Evolutionary conservation across 345 rosid species (phyloP).

Genomic region (Carallia pectinifolia): DNA sequence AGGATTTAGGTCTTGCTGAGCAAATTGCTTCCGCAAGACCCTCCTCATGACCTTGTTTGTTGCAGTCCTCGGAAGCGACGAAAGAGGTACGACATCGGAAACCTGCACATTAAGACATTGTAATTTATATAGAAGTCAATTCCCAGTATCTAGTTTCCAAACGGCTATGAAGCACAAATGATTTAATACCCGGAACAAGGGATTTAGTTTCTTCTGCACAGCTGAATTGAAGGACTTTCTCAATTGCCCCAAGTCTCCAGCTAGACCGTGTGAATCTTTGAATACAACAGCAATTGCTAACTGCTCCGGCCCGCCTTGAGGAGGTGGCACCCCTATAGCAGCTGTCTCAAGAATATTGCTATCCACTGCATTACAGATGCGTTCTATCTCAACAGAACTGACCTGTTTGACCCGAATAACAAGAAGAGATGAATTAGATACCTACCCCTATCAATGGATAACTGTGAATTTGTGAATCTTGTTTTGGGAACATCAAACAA

Average conservation of each 20-base stretch:
- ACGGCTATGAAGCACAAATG: neutral
- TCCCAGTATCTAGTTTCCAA: neutral
- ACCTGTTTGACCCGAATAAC: conserved; percentile 47
- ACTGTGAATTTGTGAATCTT: neutral
- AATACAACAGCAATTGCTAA: conserved; percentile 76
- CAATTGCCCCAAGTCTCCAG: conserved; percentile 47
- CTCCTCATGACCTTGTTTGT: conserved; percentile 95
- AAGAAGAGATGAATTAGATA: neutral
- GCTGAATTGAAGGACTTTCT: conserved; percentile 73
- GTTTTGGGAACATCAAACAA: no score
- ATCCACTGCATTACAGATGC: conserved; percentile 75
- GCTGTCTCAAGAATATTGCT: conserved; percentile 78
- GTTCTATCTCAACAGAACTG: conserved; percentile 85
- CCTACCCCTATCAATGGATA: neutral
- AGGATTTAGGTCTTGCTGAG: conserved; percentile 47
- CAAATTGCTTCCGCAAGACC: conserved; percentile 66
- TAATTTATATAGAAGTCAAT: neutral
- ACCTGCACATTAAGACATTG: conserved; percentile 44
- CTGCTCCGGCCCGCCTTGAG: conserved; percentile 84
- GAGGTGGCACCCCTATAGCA: conserved; percentile 91
- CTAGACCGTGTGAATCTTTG: conserved; percentile 34
- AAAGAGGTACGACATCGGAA: conserved; percentile 46
- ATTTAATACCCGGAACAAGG: conserved; percentile 72
- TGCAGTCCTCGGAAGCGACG: conserved; percentile 86
- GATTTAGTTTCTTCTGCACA: conserved; percentile 82